Evolutionary conservation across 108 stramenopile species (phyloP).

Genomic region (Cyclotella choctawhatcheeana): DNA sequence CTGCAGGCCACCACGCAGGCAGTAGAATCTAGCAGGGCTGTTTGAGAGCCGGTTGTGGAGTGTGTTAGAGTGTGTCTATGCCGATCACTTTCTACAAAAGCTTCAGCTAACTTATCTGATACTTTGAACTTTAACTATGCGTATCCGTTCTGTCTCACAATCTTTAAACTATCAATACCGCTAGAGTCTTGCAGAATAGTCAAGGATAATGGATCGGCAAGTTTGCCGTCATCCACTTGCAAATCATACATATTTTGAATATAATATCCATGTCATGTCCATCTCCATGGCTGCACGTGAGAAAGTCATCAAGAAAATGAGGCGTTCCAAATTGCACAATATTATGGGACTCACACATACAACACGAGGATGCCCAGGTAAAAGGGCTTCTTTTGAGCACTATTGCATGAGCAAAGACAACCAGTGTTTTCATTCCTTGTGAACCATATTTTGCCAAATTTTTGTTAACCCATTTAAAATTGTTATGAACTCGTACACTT

Average conservation of each 20-base stretch:
- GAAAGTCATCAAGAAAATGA: background rate
- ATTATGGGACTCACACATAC: background rate
- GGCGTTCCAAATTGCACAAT: background rate
- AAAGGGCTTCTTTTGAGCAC: constrained; percentile 3
- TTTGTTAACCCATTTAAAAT: constrained; percentile 10
- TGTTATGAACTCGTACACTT: background rate
- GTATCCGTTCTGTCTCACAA: constrained; percentile 5
- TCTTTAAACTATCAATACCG: background rate
- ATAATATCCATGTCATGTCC: background rate
- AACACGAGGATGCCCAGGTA: constrained; percentile 2
- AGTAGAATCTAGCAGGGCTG: too few relatives aligned
- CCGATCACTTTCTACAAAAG: too few relatives aligned
- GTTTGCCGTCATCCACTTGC: background rate
- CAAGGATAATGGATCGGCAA: constrained; percentile 14
- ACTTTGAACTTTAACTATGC: too few relatives aligned
- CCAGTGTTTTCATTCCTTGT: constrained; percentile 11
- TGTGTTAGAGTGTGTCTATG: too few relatives aligned
- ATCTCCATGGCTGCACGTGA: constrained; percentile 16
- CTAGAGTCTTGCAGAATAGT: constrained; percentile 1
- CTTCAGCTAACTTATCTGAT: too few relatives aligned
- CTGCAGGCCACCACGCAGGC: too few relatives aligned
- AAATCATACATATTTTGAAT: constrained; percentile 9
- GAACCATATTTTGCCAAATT: constrained; percentile 19
- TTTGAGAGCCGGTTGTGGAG: too few relatives aligned
- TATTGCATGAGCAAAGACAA: constrained; percentile 18